Conservation (phyloP, 164 flowering plant species). For the Macadamia tetraphylla region DNA sequence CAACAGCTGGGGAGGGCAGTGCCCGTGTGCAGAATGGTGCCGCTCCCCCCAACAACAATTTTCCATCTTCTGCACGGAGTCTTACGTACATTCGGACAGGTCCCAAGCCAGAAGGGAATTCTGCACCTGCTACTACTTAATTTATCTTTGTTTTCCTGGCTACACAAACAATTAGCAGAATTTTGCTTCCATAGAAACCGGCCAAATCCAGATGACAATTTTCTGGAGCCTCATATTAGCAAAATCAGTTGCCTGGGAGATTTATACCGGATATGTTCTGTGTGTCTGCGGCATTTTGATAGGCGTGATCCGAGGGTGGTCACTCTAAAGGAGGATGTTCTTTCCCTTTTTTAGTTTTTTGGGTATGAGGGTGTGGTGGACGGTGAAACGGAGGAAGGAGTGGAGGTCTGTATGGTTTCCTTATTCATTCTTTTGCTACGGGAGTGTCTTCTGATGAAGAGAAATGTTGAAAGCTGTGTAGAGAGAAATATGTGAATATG, state of each 20-base stretch:
- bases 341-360: no score
- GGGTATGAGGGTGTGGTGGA: no score
- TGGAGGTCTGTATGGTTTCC: background rate
- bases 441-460: no score
- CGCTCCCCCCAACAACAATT: constrained; percentile 13
- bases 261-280: no score
- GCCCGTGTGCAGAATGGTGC: constrained; percentile 20
- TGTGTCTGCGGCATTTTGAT: no score
- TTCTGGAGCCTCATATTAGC: no score
- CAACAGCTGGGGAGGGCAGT: constrained; percentile 12
- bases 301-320: no score
- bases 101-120: constrained; percentile 32
- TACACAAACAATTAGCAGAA: background rate
- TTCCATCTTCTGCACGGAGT: constrained; percentile 37
- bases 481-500: background rate
- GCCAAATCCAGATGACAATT: no score
- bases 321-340: no score
- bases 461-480: background rate
- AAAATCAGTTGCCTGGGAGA: no score
- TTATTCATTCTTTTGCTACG: no score
- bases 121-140: constrained; percentile 18
- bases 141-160: background rate
- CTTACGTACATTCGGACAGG: constrained; percentile 70
- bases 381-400: no score
- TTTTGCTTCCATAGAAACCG: background rate